A percentile compares a stretch with the other conserved stretches of the same genome.
These are phyloP conservation scores for Dysphania ambrosioides DNA, from an alignment of 148 eudicot species.

Conservation along the genomic window DNA sequence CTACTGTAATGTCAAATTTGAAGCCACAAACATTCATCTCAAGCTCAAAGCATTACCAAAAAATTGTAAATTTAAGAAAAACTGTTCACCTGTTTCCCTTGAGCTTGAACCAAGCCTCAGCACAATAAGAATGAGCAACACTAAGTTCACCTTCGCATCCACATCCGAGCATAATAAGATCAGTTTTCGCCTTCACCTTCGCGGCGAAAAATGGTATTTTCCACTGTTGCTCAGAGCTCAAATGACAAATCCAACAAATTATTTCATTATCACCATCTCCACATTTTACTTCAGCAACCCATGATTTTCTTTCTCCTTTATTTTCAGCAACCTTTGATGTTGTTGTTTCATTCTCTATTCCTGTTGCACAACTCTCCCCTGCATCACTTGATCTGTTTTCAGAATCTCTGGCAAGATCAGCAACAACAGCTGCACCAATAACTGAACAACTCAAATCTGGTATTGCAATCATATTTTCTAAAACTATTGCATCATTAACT, in stretches of 20 bases:
- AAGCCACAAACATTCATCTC: neutral
- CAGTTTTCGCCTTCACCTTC: constrained; percentile 23
- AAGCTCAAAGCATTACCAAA: neutral
- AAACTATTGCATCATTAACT: constrained; percentile 1
- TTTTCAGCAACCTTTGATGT: neutral
- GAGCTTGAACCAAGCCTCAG: constrained; percentile 69
- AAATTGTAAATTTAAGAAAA: neutral
- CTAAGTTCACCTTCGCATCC: constrained; percentile 76
- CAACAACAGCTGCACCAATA: neutral
- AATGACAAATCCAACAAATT: constrained; percentile 75
- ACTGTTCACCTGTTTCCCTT: constrained; percentile 62
- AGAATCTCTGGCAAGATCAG: constrained; percentile 2
- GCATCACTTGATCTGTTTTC: constrained; percentile 15
- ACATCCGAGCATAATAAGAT: constrained; percentile 61
- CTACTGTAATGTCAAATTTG: neutral
- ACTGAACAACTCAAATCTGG: constrained; percentile 10
- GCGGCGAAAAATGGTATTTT: constrained; percentile 15
- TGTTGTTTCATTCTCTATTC: too few relatives aligned
- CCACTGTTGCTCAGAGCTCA: constrained; percentile 40
- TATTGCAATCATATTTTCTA: constrained; percentile 8
- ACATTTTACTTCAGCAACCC: constrained; percentile 37
- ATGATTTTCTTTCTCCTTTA: constrained; percentile 24
- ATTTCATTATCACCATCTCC: constrained; percentile 32
- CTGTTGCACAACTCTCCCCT: constrained; percentile 18
- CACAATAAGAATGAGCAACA: constrained; percentile 58